Conservation (phyloP, 2,329 filamentous ascomycete species). For the Fusarium graminum region DNA sequence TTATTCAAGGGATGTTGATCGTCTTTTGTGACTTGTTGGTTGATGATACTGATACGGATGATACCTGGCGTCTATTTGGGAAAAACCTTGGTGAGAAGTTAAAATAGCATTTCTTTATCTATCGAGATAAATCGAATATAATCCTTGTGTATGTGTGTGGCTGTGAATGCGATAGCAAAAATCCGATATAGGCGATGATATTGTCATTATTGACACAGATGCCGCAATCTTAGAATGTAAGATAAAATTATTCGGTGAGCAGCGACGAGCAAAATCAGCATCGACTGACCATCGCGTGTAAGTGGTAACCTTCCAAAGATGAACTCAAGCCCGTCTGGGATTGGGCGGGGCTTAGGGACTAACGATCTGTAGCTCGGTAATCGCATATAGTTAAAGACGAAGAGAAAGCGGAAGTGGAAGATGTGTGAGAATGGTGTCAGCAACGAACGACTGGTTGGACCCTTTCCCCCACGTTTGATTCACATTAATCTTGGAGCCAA, state of each 20-base stretch:
- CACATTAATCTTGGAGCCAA: not conserved
- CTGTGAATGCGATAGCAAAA: no score
- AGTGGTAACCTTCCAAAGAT: not conserved
- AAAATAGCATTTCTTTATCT: not conserved
- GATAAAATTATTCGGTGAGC: conserved; percentile 1
- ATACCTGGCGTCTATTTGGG: conserved; percentile 35
- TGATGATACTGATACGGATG: conserved; percentile 23
- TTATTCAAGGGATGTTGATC: conserved; percentile 8
- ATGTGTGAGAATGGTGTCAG: conserved; percentile 34
- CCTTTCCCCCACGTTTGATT: conserved; percentile 12
- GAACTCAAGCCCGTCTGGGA: not conserved
- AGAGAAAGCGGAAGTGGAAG: conserved; percentile 15
- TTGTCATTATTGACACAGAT: not conserved
- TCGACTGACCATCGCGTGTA: not conserved
- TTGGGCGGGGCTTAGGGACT: not conserved
- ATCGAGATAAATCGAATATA: not conserved
- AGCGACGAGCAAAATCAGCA: not conserved
- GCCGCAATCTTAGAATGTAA: conserved; percentile 4
- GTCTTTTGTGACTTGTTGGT: conserved; percentile 14
- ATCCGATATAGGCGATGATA: conserved; percentile 2
- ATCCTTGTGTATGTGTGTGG: not conserved
- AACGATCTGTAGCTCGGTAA: not conserved
- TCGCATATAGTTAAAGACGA: not conserved
- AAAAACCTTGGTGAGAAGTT: conserved; percentile 27
- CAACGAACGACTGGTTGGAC: conserved; percentile 28